A percentile compares a stretch with the other conserved stretches of the same genome.
Conservation (phyloP, 1,284 basidiomycete genomes). For the Sanghuangporus sanghuang region DNA sequence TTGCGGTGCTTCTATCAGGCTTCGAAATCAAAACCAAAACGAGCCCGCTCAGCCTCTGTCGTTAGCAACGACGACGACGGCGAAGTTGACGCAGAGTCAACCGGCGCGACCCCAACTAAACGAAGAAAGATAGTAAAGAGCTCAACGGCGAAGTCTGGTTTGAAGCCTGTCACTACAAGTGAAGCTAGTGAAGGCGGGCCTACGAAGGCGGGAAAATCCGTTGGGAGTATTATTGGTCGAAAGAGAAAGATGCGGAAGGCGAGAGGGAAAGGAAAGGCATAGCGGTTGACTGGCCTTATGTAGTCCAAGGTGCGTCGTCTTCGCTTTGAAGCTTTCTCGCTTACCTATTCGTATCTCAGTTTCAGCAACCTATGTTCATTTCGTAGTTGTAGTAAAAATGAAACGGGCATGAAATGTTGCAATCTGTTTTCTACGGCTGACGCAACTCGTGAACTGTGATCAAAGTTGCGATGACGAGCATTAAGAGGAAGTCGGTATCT, state of each 20-base stretch:
- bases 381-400: neutral
- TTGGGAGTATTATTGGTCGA: slow-evolving; percentile 23
- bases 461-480: neutral
- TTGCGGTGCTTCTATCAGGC: neutral
- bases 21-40: neutral
- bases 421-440: neutral
- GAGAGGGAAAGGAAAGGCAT: slow-evolving; percentile 15
- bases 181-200: neutral
- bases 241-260: slow-evolving; percentile 23
- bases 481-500: neutral
- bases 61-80: slow-evolving; percentile 5
- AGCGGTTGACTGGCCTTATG: neutral
- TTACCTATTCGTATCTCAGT: too few species aligned
- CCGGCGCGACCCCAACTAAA: slow-evolving; percentile 12
- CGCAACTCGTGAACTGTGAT: neutral
- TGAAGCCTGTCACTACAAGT: neutral
- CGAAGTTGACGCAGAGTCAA: slow-evolving; percentile 13
- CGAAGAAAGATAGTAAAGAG: slow-evolving; percentile 6
- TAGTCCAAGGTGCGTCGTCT: neutral
- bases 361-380: too few species aligned
- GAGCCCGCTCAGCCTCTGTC: neutral
- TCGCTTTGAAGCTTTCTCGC: neutral
- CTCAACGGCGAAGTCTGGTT: neutral
- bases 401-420: neutral
- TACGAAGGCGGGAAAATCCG: slow-evolving; percentile 1